Evolutionary conservation across 2,329 filamentous ascomycete genomes (phyloP), one percentile per base, ranked within the genome.

Genomic region (Samsoniella hepiali): DNA sequence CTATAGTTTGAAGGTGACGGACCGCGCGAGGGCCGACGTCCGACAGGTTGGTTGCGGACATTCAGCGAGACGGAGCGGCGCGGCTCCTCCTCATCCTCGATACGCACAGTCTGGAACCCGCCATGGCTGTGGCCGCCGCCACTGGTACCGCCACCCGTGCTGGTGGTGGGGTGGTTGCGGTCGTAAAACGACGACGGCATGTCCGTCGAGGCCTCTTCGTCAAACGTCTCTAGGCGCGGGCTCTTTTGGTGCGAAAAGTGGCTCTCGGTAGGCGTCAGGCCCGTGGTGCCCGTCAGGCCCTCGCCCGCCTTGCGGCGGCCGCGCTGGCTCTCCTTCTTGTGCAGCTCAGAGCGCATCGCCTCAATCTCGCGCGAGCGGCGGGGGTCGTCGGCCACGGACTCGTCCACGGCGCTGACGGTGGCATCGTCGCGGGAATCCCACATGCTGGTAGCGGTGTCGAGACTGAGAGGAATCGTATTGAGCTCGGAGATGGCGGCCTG

Each of bases 241-340:
- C 72, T 74, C 17, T 72, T 71, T 32, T 72, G 62, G 68, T 66
- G 60, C 67, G 67, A 58, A 62, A 66, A 64, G 53, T 69, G 58
- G 53, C 69, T 68, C 36, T 70, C 71, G 5, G 64, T 71, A 64
- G 68, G 71, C 58, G 72, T 71, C 38, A 74, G 70, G 22, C 60
- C 60, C 55, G 72, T 71, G 36, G 73, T 70, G 42, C 60, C 60
- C 9, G 79, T 76, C 9, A 81, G 68, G 1, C 73, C 75, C 54
- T 83, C 80, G 62, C 82, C 82, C 9, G 80, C 78, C 70, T 76
- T 79, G 67, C 81, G 78, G 40, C 81, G 79, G 45, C 82, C 81
- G 32, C 78, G 77, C 64, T 79, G 79, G 68, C 80, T 82, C 58
- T 79, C 76, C 50, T 76, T 73, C 70, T 77, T 77, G 60, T 72